Base-by-base conservation (phyloP, 2,329 filamentous ascomycete genomes). In the Metarhizium sp. region DNA sequence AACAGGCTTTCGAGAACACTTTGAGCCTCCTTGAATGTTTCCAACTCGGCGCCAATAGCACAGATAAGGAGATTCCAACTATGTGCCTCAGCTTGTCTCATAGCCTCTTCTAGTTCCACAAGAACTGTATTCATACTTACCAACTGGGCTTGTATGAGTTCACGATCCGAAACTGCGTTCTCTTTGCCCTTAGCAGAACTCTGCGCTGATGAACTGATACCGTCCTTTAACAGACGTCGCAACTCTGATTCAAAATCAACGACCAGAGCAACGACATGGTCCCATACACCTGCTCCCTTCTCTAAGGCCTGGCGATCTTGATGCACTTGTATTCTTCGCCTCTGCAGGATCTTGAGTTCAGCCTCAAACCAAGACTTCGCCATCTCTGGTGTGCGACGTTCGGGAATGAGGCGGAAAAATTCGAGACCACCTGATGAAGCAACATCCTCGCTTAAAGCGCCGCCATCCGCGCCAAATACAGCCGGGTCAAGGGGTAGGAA, bases 41-140 rank as follows among this genome's bases (percentile, higher is more conserved):
- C 84, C 1, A 88, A 65, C 66, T 90, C 88, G 0, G 88, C 88
- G 0, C 87, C 86, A 38, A 92, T 83, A 11, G 87, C 87, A 52
- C 82, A 88, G 4, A 91, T 84, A 18, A 92, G 74, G 16, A 92
- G 71, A 55, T 86, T 91, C 88, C 88, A 92, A 16, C 78, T 77
- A 55, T 80, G 80, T 1, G 75, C 71, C 58, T 87, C 81, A 0
- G 85, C 85, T 2, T 77, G 64, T 1, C 75, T 71, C 30, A 84
- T 63, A 20, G 78, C 76, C 16, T 74, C 69, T 53, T 84, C 77
- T 4, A 92, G 69, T 2, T 78, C 76, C 0, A 63, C 61, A 13
- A 86, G 77, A 4, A 85, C 78, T 3, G 64, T 65, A 32, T 78
- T 73, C 77, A 91, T 85, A 58, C 78, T 75, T 4, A 62, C 64